A percentile compares a stretch with the other conserved stretches of the same genome.
Conservation (phyloP, 2,329 filamentous ascomycete species). For the Pleurostoma richardsiae region DNA sequence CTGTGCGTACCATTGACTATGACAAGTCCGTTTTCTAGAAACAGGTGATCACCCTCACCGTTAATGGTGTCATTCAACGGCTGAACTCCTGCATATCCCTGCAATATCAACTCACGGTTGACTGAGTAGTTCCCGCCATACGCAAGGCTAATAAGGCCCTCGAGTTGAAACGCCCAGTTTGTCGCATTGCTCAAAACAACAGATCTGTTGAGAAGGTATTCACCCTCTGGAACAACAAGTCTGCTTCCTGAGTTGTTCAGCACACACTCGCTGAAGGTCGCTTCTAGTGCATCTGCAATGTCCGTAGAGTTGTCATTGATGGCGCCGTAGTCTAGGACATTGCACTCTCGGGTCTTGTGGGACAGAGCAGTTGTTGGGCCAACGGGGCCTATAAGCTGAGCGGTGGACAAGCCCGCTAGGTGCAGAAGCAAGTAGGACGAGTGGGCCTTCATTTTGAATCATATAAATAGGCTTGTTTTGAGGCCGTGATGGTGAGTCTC, state of each 20-base stretch:
- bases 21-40: constrained; percentile 20
- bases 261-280: constrained; percentile 19
- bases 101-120: constrained; percentile 20
- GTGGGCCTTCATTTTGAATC: neutral
- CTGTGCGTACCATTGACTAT: constrained; percentile 20
- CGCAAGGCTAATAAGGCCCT: constrained; percentile 24
- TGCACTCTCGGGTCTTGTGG: constrained; percentile 21
- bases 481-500: neutral
- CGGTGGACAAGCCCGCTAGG: neutral
- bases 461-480: neutral
- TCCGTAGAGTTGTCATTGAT: constrained; percentile 23
- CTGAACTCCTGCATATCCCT: constrained; percentile 19
- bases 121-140: constrained; percentile 21
- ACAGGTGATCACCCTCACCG: constrained; percentile 23
- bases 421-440: neutral
- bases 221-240: constrained; percentile 18
- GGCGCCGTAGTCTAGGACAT: constrained; percentile 23
- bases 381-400: constrained; percentile 8
- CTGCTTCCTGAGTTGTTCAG: constrained; percentile 13
- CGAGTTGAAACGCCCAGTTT: constrained; percentile 25
- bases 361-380: constrained; percentile 20
- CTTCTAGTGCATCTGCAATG: constrained; percentile 18
- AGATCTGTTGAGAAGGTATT: constrained; percentile 18
- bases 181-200: constrained; percentile 21
- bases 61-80: constrained; percentile 22